A percentile compares a stretch with the other conserved stretches of the same genome.
Evolutionary conservation across 2,329 filamentous ascomycete species (phyloP).

Genomic region (Pyricularia sp.): DNA sequence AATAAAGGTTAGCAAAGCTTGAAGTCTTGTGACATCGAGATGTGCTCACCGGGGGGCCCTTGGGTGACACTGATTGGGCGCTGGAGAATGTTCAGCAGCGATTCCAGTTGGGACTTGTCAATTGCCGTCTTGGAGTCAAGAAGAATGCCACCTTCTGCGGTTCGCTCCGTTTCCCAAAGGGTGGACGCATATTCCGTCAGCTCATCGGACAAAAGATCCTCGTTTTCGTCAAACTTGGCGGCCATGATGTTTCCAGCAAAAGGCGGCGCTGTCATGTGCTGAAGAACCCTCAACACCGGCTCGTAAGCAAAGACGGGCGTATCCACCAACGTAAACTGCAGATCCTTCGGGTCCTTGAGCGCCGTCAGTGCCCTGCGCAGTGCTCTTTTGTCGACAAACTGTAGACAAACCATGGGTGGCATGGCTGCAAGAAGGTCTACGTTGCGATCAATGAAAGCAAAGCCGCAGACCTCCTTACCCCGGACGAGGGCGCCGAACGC

Average conservation of each 20-base stretch:
- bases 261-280: conserved; percentile 45
- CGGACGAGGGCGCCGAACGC: conserved; percentile 53
- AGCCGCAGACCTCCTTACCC: conserved; percentile 43
- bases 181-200: not conserved
- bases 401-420: conserved; percentile 40
- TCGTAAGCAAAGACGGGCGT: conserved; percentile 62
- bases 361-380: conserved; percentile 36
- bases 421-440: conserved; percentile 28
- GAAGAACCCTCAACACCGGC: conserved; percentile 51
- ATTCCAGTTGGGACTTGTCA: conserved; percentile 39
- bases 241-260: conserved; percentile 43
- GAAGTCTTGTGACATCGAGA: too few relatives aligned
- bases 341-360: conserved; percentile 20
- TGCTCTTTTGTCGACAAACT: conserved; percentile 35
- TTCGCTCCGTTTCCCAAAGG: not conserved
- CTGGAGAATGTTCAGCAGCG: conserved; percentile 43
- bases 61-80: conserved; percentile 54
- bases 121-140: conserved; percentile 6
- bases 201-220: not conserved
- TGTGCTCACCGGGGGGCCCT: conserved; percentile 53
- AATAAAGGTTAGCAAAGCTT: not conserved
- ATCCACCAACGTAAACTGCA: conserved; percentile 49
- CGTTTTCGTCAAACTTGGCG: conserved; percentile 7
- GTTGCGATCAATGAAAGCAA: conserved; percentile 48
- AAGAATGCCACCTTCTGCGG: not conserved